phyloP scores from a whole-genome alignment of 257 asterid species.

The Nicotiana otophora region DNA sequence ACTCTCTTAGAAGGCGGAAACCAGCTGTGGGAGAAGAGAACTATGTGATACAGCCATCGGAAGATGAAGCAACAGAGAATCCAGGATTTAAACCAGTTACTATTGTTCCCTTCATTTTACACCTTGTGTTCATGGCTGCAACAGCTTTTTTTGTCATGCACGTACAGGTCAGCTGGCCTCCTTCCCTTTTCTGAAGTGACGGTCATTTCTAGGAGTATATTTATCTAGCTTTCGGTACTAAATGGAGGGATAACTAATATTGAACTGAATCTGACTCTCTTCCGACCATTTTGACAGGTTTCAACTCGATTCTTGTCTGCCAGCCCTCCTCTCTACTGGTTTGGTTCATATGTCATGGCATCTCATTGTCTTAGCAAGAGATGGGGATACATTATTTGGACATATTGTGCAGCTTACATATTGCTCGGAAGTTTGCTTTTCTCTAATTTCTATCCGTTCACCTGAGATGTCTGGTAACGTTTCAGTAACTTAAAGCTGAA shows the following conservation, averaged over 20 bases:
- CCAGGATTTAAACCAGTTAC: conserved; percentile 36
- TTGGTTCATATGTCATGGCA: conserved; percentile 55
- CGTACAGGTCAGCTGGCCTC: conserved; percentile 60
- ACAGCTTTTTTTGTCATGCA: conserved; percentile 86
- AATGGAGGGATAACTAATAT: neutral
- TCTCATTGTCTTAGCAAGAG: conserved; percentile 36
- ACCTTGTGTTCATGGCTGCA: conserved; percentile 74
- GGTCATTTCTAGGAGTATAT: neutral
- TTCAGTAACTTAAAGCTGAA: neutral
- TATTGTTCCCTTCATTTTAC: conserved; percentile 72
- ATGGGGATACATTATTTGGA: conserved; percentile 75
- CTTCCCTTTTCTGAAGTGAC: neutral
- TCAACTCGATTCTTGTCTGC: conserved; percentile 89
- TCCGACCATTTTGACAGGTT: conserved; percentile 40
- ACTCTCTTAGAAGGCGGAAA: conserved; percentile 41
- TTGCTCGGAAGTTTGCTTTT: conserved; percentile 76
- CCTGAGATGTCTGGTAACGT: conserved; percentile 33
- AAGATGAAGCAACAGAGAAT: conserved; percentile 19
- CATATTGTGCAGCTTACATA: conserved; percentile 67
- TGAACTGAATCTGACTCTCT: neutral
- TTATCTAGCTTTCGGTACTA: neutral
- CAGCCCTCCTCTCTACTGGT: conserved; percentile 84
- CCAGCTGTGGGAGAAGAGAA: conserved; percentile 27
- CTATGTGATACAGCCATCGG: conserved; percentile 23
- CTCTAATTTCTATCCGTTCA: conserved; percentile 94